A percentile compares a stretch with the other conserved stretches of the same genome.
Evolutionary conservation across 2,329 filamentous ascomycete genomes (phyloP).

Genomic region (Neophaeococcomyces aloes): DNA sequence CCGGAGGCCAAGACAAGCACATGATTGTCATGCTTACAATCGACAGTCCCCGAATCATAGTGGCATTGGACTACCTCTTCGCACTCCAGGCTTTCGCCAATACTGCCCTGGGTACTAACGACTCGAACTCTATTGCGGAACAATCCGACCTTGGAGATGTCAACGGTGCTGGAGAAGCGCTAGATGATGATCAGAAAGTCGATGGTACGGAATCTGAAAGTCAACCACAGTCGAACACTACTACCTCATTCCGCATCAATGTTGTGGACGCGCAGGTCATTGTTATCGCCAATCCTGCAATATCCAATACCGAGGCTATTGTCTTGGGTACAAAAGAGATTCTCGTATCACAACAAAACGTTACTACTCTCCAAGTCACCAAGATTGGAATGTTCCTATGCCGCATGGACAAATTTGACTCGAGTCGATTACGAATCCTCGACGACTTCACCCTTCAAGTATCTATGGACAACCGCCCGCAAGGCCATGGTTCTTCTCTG

Average conservation of each 20-base stretch:
- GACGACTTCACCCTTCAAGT: constrained; percentile 92
- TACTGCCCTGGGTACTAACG: constrained; percentile 49
- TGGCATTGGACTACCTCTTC: constrained; percentile 91
- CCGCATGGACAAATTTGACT: constrained; percentile 95
- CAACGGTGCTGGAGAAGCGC: constrained; percentile 28
- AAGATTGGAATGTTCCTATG: constrained; percentile 97
- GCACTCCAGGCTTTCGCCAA: constrained; percentile 76
- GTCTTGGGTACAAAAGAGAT: constrained; percentile 91
- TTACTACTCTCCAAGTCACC: constrained; percentile 82
- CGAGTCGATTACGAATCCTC: constrained; percentile 76
- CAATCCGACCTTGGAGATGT: constrained; percentile 38
- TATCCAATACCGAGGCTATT: constrained; percentile 84
- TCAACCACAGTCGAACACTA: constrained; percentile 44
- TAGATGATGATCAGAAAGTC: constrained; percentile 38
- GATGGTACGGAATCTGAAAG: constrained; percentile 36
- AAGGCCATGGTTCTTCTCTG: constrained; percentile 48
- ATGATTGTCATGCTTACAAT: constrained; percentile 86
- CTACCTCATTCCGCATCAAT: constrained; percentile 78
- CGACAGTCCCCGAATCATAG: constrained; percentile 87
- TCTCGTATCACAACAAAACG: constrained; percentile 84
- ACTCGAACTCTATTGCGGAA: constrained; percentile 42
- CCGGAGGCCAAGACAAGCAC: constrained; percentile 67
- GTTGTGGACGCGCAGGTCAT: constrained; percentile 95
- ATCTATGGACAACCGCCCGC: constrained; percentile 65
- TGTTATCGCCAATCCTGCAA: constrained; percentile 86